Evolutionary conservation across 1,284 basidiomycete genomes (phyloP), one percentile per base, ranked within the genome.

Genomic region (Rhodotorula sp.): DNA sequence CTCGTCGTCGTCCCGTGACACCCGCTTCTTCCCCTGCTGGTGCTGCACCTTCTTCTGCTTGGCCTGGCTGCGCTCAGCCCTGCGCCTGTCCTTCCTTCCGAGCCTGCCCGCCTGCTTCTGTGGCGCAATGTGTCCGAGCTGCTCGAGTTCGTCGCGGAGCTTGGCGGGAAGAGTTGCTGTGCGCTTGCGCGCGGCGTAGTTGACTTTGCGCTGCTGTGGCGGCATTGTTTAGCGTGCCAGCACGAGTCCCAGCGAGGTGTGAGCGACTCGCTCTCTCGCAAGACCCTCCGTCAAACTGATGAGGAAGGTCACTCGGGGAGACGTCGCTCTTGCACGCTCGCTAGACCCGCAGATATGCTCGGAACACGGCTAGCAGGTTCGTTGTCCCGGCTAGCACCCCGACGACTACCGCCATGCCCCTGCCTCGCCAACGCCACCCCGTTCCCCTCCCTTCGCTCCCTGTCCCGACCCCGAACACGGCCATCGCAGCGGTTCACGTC

Each of bases 31-130:
- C 9, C 39, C 30, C 53, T 49, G 27, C 30, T 54, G 58, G 30
- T 44, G 32, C 58, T 64, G 64, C 0, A 86, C 86, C 73, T 86
- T 88, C 58, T 84, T 84, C 75, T 85, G 83, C 78, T 89, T 90
- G 62, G 82, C 82, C 56, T 82, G 83, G 4, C 82, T 74, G 39
- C 89, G 83, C 24, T 84, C 85, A 74, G 86, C 83, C 78, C 88
- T 90, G 49, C 90, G 81, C 17, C 84, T 79, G 60, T 89, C 88
- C 78, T 88, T 90, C 55, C 88, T 83, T 0, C 71, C 72, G 20
- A 65, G 60, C 20, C 62, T 58, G 11, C 53, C 51, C 9, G 48
- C 48, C 3, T 27, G 22, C 20, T 52, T 52, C 49, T 36, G 58
- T 0, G 62, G 61, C 2, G 60, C 54, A 52, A 74, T 58, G 48